Percentiles rank a stretch among this genome's conserved stretches.
phyloP scores from a whole-genome alignment of 2,329 filamentous ascomycete species.

The Pestalotiopsis sp. region DNA sequence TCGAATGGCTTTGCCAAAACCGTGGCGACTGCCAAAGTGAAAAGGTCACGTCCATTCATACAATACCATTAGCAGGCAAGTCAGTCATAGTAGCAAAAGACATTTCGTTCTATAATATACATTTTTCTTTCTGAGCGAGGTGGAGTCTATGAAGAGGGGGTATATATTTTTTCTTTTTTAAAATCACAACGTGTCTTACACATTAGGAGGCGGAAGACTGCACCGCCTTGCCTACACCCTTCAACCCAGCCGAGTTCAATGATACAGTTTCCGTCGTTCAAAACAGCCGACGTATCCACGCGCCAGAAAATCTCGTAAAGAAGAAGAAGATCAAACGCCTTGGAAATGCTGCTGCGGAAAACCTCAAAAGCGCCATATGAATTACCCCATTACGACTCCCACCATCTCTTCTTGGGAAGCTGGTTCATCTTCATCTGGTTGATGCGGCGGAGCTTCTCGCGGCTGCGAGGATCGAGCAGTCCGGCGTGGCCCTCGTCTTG shows the following conservation, averaged over 20 bases:
- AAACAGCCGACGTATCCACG: background rate
- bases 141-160: background rate
- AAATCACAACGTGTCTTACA: background rate
- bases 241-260: background rate
- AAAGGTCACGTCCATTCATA: background rate
- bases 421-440: slow-evolving; percentile 46
- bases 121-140: background rate
- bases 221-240: background rate
- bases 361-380: background rate
- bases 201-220: background rate
- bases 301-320: background rate
- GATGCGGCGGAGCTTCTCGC: slow-evolving; percentile 53
- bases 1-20: too few species aligned
- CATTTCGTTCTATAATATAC: background rate
- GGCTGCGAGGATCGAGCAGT: slow-evolving; percentile 53
- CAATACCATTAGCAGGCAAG: background rate
- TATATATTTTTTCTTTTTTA: background rate
- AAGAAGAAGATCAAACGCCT: background rate
- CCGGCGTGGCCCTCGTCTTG: slow-evolving; percentile 50
- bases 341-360: background rate
- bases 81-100: background rate
- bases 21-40: too few species aligned
- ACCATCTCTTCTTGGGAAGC: slow-evolving; percentile 33
- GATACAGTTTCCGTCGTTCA: background rate
- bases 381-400: slow-evolving; percentile 5